phyloP scores from a whole-genome alignment of 805 yeast genomes.

The Soucietia sequanensis region DNA sequence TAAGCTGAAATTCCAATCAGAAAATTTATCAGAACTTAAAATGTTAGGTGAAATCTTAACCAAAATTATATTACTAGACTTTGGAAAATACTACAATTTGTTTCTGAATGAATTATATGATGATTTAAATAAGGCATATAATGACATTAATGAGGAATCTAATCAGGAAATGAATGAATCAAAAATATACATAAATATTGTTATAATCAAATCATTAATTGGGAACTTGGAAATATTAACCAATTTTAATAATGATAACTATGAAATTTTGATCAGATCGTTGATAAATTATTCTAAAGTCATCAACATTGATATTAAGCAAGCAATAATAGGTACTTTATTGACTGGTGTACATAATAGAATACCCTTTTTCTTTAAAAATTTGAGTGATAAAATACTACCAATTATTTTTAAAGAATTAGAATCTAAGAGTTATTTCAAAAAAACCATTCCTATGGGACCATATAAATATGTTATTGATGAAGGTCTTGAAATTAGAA shows the following conservation, averaged over 20 bases:
- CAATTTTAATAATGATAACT: neutral
- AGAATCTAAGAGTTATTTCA: constrained; percentile 51
- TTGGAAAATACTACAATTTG: no score
- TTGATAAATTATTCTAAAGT: neutral
- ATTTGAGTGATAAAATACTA: constrained; percentile 42
- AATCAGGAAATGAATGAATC: constrained; percentile 11
- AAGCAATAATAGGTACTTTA: constrained; percentile 57
- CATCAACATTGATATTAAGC: constrained; percentile 13
- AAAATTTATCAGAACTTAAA: constrained; percentile 32
- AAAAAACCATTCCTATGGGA: constrained; percentile 74
- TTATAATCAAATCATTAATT: constrained; percentile 32
- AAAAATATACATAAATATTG: constrained; percentile 28
- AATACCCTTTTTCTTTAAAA: constrained; percentile 45
- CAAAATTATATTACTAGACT: constrained; percentile 19
- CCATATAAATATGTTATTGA: constrained; percentile 84
- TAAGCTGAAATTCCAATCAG: constrained; percentile 35
- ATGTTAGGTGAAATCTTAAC: constrained; percentile 36
- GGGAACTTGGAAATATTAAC: constrained; percentile 3
- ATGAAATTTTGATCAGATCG: neutral
- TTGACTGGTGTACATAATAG: constrained; percentile 59
- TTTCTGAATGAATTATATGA: no score
- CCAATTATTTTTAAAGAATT: constrained; percentile 56
- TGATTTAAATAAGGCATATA: constrained; percentile 7
- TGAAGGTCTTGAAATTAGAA: constrained; percentile 71
- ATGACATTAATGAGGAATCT: constrained; percentile 13